Base-by-base conservation (phyloP, 768 basidiomycete species). In the Cubamyces lactineus region DNA sequence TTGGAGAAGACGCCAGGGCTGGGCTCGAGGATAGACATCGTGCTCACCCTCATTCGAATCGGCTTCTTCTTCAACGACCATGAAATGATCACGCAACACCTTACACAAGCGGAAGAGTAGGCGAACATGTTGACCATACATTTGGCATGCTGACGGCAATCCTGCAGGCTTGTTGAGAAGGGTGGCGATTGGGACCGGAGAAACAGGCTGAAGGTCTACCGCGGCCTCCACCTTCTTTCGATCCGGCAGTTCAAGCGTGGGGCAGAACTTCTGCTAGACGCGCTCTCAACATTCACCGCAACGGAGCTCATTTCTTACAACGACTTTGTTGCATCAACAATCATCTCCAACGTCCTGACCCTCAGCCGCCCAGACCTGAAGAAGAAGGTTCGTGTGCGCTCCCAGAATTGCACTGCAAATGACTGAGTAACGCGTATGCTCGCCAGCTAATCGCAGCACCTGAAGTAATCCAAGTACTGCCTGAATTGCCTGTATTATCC, bases 111-210 rank as follows among this genome's bases (percentile, higher is more conserved):
- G 0, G 90, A 93, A 68, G 83, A 86, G 91, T 94, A 60, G 9
- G 34, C 34, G 34, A 34, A 4, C 34, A 34, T 64, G 88, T 81
- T 19, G 24, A 3, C 12, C 12, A 2, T 26, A 0, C 23, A 39
- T n/a, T 8, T 62, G 34, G 53, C 50, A 41, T 19, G 45, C 53
- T 53, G 5, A 17, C n/a, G 28, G 21, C 26, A 8, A 21, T 19
- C 55, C 21, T 43, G 19, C 70, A 95, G 93, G 57, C 80, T 97
- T 45, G 91, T 97, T 56, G 95, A 98, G 68, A 85, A 94, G 73
- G 96, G 96, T 0, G 96, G 96, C 47, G 96, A 99, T 77, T 99
- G 96, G 96, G 96, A 99, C 74, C 82, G 96, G 56, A 86, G 95
- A 41, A 99, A 98, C 75, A 85, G 96, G 47, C 85, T 98, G 69